These are phyloP conservation scores for Backusella tarrabulga DNA, from an alignment of 192 early-diverging fungal species.

Conservation along the genomic window DNA sequence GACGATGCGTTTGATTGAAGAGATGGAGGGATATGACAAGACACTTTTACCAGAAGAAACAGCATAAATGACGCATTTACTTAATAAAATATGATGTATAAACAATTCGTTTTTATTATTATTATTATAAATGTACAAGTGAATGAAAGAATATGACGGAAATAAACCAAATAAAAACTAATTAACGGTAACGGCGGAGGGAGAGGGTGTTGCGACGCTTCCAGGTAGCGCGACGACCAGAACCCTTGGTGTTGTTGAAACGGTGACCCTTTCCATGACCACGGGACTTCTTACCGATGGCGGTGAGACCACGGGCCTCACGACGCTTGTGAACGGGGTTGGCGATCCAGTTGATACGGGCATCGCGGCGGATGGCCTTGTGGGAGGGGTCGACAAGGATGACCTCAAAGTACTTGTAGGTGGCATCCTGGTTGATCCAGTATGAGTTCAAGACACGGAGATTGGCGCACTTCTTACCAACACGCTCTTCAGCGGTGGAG, in stretches of 20 bases:
- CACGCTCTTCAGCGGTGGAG: conserved; percentile 96
- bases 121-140: neutral
- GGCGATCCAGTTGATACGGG: no score
- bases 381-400: no score
- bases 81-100: neutral
- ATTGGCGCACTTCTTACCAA: conserved; percentile 95
- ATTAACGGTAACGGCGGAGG: conserved; percentile 90
- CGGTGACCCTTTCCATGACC: no score
- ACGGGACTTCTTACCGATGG: no score
- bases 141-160: neutral
- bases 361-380: no score
- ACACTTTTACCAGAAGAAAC: conserved; percentile 26
- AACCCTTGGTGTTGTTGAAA: no score
- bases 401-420: no score
- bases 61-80: neutral
- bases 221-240: conserved; percentile 92
- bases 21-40: conserved; percentile 40
- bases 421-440: no score
- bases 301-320: no score
- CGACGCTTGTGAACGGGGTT: no score
- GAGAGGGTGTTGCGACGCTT: conserved; percentile 94
- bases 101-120: conserved; percentile 1
- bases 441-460: no score
- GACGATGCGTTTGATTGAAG: conserved; percentile 47
- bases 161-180: neutral